Conservation (phyloP, 805 yeast genomes). For the Cyberlindnera petersonii region DNA sequence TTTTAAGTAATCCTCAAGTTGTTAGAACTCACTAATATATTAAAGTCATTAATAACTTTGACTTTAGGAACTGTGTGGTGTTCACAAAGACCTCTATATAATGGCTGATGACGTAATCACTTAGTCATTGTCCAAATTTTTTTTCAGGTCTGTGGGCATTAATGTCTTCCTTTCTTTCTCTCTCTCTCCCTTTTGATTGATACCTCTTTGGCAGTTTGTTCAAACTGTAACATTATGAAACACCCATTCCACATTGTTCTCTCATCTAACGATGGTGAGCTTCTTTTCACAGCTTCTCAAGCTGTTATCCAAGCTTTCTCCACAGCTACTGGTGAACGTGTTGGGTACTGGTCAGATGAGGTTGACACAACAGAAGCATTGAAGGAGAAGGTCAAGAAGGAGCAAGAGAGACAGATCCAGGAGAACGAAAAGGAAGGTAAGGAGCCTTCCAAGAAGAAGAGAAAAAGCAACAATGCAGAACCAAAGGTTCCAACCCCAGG, state of each 20-base stretch:
- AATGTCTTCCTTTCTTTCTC: background rate
- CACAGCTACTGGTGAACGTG: conserved; percentile 33
- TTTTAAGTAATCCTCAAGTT: too few relatives aligned
- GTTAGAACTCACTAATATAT: too few relatives aligned
- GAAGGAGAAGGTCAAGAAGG: conserved; percentile 45
- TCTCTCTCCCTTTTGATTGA: too few relatives aligned
- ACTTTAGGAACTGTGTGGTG: background rate
- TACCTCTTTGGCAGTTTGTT: too few relatives aligned
- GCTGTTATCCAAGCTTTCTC: conserved; percentile 55
- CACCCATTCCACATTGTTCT: conserved; percentile 67
- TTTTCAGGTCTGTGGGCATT: background rate
- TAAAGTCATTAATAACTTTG: too few relatives aligned
- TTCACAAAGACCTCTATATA: background rate
- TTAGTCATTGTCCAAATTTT: background rate
- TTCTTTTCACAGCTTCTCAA: conserved; percentile 54
- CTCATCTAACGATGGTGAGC: conserved; percentile 40
- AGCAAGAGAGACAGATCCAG: conserved; percentile 29
- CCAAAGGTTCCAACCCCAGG: conserved; percentile 61
- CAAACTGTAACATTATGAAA: too few relatives aligned
- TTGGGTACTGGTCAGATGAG: conserved; percentile 65
- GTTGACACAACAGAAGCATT: conserved; percentile 44
- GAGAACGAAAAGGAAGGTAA: conserved; percentile 34
- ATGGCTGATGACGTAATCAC: background rate
- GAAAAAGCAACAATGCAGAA: conserved; percentile 33
- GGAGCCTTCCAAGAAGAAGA: conserved; percentile 31